phyloP scores from a whole-genome alignment of 208 protist genomes.

The Leptomonas seymouri region DNA sequence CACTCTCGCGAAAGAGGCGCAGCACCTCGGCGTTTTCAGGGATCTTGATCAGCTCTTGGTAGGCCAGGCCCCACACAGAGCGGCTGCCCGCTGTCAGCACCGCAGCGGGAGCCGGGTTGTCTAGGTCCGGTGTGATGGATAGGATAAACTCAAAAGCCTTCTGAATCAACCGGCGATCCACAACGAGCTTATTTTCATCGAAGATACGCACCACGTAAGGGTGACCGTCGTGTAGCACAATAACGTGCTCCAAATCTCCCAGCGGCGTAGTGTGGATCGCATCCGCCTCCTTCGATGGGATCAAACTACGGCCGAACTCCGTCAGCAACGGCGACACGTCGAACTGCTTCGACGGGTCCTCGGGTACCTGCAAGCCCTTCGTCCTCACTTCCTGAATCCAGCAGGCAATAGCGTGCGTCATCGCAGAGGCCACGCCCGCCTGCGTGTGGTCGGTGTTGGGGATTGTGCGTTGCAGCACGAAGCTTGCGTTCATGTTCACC shows the following conservation, averaged over 20 bases:
- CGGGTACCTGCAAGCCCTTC: constrained; percentile 42
- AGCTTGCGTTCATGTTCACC: constrained; percentile 74
- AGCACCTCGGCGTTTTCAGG: constrained; percentile 78
- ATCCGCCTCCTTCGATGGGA: constrained; percentile 70
- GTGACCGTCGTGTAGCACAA: constrained; percentile 87
- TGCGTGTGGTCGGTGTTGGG: constrained; percentile 52
- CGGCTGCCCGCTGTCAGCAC: constrained; percentile 85
- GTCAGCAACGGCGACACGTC: constrained; percentile 72
- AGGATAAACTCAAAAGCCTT: constrained; percentile 78
- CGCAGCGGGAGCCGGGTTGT: constrained; percentile 83
- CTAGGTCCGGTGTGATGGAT: constrained; percentile 71
- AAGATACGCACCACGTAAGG: constrained; percentile 75
- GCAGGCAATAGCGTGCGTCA: constrained; percentile 65
- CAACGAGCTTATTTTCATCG: constrained; percentile 46
- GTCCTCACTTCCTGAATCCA: constrained; percentile 50
- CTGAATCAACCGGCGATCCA: constrained; percentile 58
- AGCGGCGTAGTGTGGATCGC: constrained; percentile 60
- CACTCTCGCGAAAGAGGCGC: constrained; percentile 68
- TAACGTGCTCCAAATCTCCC: constrained; percentile 70
- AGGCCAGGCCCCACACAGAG: constrained; percentile 74
- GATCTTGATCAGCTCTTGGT: constrained; percentile 76
- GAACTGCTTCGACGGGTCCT: constrained; percentile 31
- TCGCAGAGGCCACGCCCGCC: constrained; percentile 60
- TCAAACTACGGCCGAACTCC: constrained; percentile 79
- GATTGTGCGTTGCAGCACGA: constrained; percentile 62